phyloP scores from a whole-genome alignment of 352 stramenopile genomes.

The Phytophthora idaei region DNA sequence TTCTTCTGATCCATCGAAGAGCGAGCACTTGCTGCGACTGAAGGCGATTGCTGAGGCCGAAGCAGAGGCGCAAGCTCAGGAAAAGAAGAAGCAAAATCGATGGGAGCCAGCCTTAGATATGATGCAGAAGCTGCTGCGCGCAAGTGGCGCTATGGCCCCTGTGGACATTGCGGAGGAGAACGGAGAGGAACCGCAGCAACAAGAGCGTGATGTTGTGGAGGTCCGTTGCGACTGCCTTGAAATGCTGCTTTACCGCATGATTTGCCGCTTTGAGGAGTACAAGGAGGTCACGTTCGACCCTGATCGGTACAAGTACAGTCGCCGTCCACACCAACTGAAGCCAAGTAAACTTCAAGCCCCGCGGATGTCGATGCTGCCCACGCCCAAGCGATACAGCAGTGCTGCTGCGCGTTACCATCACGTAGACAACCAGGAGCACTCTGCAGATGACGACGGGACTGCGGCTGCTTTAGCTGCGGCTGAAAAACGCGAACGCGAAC shows the following conservation, averaged over 20 bases:
- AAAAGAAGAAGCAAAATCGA: conserved; percentile 59
- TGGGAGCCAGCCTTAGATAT: conserved; percentile 83
- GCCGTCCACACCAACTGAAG: conserved; percentile 25
- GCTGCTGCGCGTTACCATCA: conserved; percentile 38
- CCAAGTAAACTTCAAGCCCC: conserved; percentile 49
- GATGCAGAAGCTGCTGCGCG: conserved; percentile 75
- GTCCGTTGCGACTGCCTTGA: conserved; percentile 73
- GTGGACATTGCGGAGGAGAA: conserved; percentile 46
- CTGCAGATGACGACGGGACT: conserved; percentile 32
- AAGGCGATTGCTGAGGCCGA: conserved; percentile 35
- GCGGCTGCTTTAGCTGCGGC: conserved; percentile 24
- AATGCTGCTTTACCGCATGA: conserved; percentile 87
- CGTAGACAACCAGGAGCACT: conserved; percentile 51
- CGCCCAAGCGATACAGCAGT: conserved; percentile 52
- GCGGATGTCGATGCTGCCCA: conserved; percentile 45
- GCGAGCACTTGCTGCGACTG: conserved; percentile 29
- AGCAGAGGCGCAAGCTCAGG: conserved; percentile 27
- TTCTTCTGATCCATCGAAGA: conserved; percentile 27
- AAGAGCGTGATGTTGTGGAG: conserved; percentile 49
- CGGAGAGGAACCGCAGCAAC: conserved; percentile 29
- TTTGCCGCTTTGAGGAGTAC: conserved; percentile 86
- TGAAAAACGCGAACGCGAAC: conserved; percentile 41
- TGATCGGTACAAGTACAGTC: conserved; percentile 35
- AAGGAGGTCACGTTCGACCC: conserved; percentile 70
- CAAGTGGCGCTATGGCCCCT: conserved; percentile 55